Conservation (phyloP, 345 rosid species). For the Rhodamnia argentea region DNA sequence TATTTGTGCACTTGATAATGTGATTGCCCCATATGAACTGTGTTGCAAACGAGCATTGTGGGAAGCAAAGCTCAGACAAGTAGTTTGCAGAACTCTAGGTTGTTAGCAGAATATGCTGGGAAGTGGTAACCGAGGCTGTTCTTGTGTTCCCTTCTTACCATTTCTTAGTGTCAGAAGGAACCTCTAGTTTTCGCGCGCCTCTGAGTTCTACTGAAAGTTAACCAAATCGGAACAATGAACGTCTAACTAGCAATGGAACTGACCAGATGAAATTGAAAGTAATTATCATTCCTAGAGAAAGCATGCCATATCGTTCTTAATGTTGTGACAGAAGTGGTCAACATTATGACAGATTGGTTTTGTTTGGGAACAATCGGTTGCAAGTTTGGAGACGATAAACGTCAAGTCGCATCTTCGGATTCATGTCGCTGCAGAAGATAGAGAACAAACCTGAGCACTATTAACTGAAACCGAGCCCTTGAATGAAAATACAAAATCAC, state of each 20-base stretch:
- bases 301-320: too few species aligned
- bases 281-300: too few species aligned
- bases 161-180: not conserved
- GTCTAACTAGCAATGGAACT: not conserved
- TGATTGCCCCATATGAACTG: not conserved
- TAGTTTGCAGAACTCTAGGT: not conserved
- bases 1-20: not conserved
- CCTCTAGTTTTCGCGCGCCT: not conserved
- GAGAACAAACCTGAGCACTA: not conserved
- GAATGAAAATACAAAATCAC: not conserved
- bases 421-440: not conserved
- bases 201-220: not conserved
- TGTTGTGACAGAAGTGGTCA: not conserved
- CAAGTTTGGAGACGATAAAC: not conserved
- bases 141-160: not conserved
- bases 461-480: not conserved
- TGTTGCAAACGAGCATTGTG: not conserved
- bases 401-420: not conserved
- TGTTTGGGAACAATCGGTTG: not conserved
- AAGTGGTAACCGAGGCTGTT: not conserved
- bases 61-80: not conserved
- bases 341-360: not conserved
- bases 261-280: too few species aligned
- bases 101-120: not conserved
- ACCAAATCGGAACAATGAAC: not conserved